phyloP scores from a whole-genome alignment of 2,329 filamentous ascomycete genomes.

The Triangularia setosa region DNA sequence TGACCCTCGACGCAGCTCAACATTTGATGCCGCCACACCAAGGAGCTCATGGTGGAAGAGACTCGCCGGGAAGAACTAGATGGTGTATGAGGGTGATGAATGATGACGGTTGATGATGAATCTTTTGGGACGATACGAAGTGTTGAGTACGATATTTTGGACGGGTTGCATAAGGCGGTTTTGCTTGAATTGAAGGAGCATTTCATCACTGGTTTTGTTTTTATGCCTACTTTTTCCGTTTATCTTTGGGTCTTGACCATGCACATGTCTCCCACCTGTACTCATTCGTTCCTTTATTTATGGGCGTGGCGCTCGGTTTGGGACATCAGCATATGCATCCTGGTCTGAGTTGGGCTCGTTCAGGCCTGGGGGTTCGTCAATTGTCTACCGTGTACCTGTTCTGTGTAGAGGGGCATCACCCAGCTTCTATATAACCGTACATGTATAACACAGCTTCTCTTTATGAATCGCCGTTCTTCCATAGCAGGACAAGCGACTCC shows the following conservation, averaged over 20 bases:
- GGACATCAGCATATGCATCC: background rate
- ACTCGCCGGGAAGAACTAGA: slow-evolving; percentile 24
- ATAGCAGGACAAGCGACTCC: too few relatives aligned
- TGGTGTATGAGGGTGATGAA: background rate
- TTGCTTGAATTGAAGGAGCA: background rate
- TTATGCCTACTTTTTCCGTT: background rate
- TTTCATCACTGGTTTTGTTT: background rate
- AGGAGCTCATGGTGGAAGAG: slow-evolving; percentile 60
- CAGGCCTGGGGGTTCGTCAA: background rate
- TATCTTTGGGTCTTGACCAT: background rate
- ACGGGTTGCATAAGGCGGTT: background rate
- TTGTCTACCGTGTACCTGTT: background rate
- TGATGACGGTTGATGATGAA: slow-evolving; percentile 8
- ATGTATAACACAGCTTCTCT: background rate
- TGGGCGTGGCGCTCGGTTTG: background rate
- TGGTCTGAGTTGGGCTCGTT: background rate
- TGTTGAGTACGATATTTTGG: background rate
- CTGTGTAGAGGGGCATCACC: background rate
- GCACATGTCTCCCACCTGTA: background rate
- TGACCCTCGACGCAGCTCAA: slow-evolving; percentile 24
- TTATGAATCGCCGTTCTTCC: background rate
- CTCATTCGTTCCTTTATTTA: background rate
- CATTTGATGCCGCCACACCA: slow-evolving; percentile 43
- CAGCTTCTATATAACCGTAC: background rate
- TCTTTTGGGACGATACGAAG: background rate